These are phyloP conservation scores for Ganoderma sp. DNA, from an alignment of 1,284 basidiomycete genomes.

Conservation along the genomic window DNA sequence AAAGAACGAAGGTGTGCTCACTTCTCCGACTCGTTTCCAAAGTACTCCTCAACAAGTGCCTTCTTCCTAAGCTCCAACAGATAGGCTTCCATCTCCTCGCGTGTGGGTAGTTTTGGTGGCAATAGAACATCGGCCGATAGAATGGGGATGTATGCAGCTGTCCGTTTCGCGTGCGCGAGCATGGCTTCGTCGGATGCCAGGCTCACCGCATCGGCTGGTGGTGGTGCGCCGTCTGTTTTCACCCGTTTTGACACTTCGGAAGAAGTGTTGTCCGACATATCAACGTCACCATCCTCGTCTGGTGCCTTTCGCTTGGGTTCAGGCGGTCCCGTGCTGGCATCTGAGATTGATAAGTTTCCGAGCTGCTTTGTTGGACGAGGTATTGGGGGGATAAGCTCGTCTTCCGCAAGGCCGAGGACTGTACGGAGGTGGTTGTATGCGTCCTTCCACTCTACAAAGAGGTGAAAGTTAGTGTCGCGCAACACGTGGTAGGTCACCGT, in stretches of 20 bases:
- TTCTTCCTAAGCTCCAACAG: conserved; percentile 82
- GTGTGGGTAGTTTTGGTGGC: conserved; percentile 46
- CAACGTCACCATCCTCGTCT: conserved; percentile 51
- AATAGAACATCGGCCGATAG: conserved; percentile 47
- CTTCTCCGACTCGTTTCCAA: conserved; percentile 45
- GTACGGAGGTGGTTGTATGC: conserved; percentile 63
- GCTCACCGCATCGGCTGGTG: conserved; percentile 38
- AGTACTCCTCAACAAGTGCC: conserved; percentile 84
- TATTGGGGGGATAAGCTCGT: conserved; percentile 58
- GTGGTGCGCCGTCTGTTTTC: conserved; percentile 1
- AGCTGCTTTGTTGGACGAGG: conserved; percentile 48
- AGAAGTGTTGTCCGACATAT: conserved; percentile 45
- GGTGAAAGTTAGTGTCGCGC: neutral
- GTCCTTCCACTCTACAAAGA: conserved; percentile 70
- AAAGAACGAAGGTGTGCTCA: conserved; percentile 8
- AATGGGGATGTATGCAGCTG: conserved; percentile 48
- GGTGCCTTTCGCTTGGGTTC: conserved; percentile 59
- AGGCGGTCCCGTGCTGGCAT: conserved; percentile 29
- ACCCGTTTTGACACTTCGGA: conserved; percentile 1
- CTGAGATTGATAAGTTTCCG: conserved; percentile 35
- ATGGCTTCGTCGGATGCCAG: conserved; percentile 39
- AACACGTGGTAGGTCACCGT: neutral
- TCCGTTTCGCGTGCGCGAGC: conserved; percentile 45
- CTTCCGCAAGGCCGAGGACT: conserved; percentile 58
- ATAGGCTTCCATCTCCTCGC: conserved; percentile 43